Evolutionary conservation across 73 alveolate species (phyloP).

Genomic region (Uronychia setigera): DNA sequence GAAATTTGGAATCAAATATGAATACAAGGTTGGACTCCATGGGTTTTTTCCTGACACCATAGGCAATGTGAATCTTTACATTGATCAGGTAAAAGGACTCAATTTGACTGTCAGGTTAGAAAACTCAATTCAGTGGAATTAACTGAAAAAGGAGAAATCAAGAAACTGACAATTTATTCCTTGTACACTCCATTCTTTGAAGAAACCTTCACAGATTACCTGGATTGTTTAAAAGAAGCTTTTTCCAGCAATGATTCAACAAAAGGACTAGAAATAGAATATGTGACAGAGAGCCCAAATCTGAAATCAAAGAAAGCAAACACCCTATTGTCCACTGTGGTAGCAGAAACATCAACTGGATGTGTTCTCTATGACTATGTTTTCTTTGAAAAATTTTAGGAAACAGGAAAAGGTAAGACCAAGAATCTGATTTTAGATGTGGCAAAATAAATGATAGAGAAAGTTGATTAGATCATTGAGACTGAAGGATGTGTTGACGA

Average conservation of each 20-base stretch:
- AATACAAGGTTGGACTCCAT: constrained; percentile 51
- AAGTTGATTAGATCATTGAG: constrained; percentile 38
- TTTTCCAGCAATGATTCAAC: background rate
- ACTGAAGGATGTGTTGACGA: constrained; percentile 74
- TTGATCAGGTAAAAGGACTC: too few species aligned
- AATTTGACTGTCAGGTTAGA: constrained; percentile 25
- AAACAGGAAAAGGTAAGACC: constrained; percentile 33
- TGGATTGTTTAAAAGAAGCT: background rate
- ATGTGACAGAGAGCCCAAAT: background rate
- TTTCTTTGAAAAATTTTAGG: constrained; percentile 4
- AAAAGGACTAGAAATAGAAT: background rate
- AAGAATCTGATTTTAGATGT: constrained; percentile 33
- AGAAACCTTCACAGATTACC: background rate
- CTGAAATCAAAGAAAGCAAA: constrained; percentile 19
- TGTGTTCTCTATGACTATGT: constrained; percentile 5
- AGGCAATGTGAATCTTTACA: constrained; percentile 64
- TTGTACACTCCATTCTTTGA: constrained; percentile 3
- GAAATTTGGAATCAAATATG: constrained; percentile 59
- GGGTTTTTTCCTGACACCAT: constrained; percentile 82
- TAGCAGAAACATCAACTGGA: constrained; percentile 2
- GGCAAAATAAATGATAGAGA: constrained; percentile 21
- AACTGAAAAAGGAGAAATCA: background rate
- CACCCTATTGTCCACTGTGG: background rate
- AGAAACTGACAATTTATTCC: background rate
- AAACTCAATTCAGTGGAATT: background rate